Evolutionary conservation across 192 early-diverging fungal genomes (phyloP).

Genomic region (Pilaira anomala): DNA sequence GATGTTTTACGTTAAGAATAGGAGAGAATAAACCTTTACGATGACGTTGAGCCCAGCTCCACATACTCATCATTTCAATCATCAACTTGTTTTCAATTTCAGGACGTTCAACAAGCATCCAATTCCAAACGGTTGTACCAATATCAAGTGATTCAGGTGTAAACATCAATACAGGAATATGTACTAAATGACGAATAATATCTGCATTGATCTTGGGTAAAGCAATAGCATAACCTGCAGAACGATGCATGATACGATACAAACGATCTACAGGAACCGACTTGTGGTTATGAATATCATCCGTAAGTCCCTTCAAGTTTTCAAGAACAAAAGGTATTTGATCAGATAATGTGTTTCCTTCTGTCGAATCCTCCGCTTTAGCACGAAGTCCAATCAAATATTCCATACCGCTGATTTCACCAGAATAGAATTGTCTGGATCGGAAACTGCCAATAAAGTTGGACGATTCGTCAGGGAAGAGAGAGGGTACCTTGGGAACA

Average conservation of each 20-base stretch:
- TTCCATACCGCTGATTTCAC: constrained; percentile 47
- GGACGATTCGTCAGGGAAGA: constrained; percentile 48
- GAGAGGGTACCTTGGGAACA: constrained; percentile 37
- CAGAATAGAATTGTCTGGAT: constrained; percentile 46
- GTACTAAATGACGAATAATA: constrained; percentile 77
- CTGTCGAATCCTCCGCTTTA: constrained; percentile 11
- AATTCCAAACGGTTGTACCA: constrained; percentile 86
- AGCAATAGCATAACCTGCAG: constrained; percentile 49
- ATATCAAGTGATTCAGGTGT: constrained; percentile 76
- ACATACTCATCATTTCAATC: constrained; percentile 77
- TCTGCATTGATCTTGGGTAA: constrained; percentile 60
- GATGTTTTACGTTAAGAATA: constrained; percentile 55
- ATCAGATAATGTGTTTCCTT: constrained; percentile 27
- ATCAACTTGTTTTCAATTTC: constrained; percentile 74
- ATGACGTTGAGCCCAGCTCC: constrained; percentile 77
- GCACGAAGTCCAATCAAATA: constrained; percentile 19
- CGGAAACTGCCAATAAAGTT: constrained; percentile 55
- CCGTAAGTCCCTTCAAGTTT: constrained; percentile 29
- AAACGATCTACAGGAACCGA: constrained; percentile 46
- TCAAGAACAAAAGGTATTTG: constrained; percentile 38
- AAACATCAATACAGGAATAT: constrained; percentile 83
- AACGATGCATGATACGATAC: constrained; percentile 50
- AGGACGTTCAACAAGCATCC: constrained; percentile 76
- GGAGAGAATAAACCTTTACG: constrained; percentile 81
- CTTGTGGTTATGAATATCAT: constrained; percentile 41